Conservation (phyloP, 805 yeast genomes). For the Candida andamanensis region DNA sequence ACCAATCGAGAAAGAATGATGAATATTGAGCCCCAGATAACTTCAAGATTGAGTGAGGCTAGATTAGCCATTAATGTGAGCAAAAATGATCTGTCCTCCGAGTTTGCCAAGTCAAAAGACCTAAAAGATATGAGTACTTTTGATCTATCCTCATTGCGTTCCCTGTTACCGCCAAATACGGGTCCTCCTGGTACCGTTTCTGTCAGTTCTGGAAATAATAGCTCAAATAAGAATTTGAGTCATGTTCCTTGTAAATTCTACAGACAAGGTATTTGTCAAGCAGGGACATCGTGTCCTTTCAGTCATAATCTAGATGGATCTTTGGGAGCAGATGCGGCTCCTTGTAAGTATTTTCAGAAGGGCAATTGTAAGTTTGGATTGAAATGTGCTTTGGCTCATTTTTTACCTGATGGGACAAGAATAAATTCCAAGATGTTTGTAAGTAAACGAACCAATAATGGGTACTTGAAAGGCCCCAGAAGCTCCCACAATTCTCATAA, state of each 20-base stretch:
- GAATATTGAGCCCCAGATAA: no score
- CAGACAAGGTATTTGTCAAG: constrained; percentile 90
- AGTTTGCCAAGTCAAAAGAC: no score
- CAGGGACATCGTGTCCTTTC: constrained; percentile 88
- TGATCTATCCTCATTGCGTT: constrained; percentile 12
- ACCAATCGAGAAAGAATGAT: no score
- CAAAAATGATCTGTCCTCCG: no score
- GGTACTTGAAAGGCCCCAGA: no score
- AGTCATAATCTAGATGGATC: constrained; percentile 66
- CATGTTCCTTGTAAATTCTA: constrained; percentile 97
- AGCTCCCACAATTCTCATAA: no score
- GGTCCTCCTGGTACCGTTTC: constrained; percentile 29
- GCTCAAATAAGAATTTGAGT: constrained; percentile 55
- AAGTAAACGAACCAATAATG: no score
- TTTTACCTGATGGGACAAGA: constrained; percentile 82
- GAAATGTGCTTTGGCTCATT: constrained; percentile 92
- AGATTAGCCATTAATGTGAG: no score
- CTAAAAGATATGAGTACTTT: constrained; percentile 10
- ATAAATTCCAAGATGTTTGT: constrained; percentile 56
- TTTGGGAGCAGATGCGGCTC: constrained; percentile 48
- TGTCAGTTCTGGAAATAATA: constrained; percentile 10
- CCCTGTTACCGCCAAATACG: constrained; percentile 30
- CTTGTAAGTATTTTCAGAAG: constrained; percentile 90
- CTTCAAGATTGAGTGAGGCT: no score
- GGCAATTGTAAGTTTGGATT: constrained; percentile 96